phyloP scores from a whole-genome alignment of 1,284 basidiomycete species.

The Leccinum huronense region DNA sequence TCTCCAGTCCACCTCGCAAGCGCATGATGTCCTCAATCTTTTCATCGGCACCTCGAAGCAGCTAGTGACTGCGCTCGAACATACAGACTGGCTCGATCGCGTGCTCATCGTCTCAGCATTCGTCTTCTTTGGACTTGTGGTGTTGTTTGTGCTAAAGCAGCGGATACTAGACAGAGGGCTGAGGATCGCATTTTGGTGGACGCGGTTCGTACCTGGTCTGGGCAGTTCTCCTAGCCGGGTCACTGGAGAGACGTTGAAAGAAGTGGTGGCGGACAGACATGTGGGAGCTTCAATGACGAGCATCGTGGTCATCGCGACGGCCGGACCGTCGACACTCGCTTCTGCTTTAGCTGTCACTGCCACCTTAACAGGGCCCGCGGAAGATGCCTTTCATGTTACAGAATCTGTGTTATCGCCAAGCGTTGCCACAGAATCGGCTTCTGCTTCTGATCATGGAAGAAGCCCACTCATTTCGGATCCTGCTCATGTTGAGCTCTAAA shows the following conservation, averaged over 20 bases:
- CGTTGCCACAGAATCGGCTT: conserved; percentile 1
- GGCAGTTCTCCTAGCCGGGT: conserved; percentile 9
- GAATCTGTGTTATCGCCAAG: conserved; percentile 9
- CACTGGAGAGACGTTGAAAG: conserved; percentile 12
- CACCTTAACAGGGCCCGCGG: background rate
- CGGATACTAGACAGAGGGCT: conserved; percentile 75
- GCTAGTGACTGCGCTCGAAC: conserved; percentile 82
- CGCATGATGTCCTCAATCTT: conserved; percentile 76
- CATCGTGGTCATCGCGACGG: conserved; percentile 8
- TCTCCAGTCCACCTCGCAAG: conserved; percentile 68
- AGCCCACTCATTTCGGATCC: conserved; percentile 5
- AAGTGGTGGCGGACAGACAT: conserved; percentile 8
- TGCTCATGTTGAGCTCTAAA: conserved; percentile 25
- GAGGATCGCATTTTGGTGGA: conserved; percentile 77
- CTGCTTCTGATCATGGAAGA: conserved; percentile 3
- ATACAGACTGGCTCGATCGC: conserved; percentile 90
- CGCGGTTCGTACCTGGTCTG: conserved; percentile 56
- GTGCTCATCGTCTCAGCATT: conserved; percentile 77
- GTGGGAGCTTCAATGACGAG: conserved; percentile 12
- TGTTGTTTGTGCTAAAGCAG: conserved; percentile 84
- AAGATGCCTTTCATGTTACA: background rate
- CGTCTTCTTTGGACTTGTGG: conserved; percentile 79
- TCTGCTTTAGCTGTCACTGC: conserved; percentile 15
- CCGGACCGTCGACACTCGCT: conserved; percentile 16
- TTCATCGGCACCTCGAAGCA: conserved; percentile 78